Conservation (phyloP, 2,329 filamentous ascomycete species). For the Tolypocladium sp. region DNA sequence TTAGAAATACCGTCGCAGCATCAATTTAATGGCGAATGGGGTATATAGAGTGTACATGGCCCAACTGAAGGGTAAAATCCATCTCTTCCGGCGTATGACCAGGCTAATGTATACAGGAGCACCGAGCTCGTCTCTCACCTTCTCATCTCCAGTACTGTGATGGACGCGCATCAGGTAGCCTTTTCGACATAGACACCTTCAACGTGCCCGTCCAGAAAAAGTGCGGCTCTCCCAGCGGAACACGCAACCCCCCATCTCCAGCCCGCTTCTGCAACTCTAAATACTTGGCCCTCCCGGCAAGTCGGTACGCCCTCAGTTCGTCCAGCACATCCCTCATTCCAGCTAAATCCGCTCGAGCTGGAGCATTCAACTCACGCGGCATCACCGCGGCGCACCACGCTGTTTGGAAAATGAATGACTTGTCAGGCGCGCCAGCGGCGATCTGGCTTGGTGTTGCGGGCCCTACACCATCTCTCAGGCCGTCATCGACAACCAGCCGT, state of each 20-base stretch:
- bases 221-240: conserved; percentile 15
- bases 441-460: conserved; percentile 41
- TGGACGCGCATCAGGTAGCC: neutral
- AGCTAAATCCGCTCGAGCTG: conserved; percentile 18
- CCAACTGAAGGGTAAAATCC: neutral
- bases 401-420: conserved; percentile 35
- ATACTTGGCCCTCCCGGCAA: conserved; percentile 19
- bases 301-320: conserved; percentile 30
- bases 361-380: conserved; percentile 19
- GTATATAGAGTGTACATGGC: neutral
- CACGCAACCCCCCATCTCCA: conserved; percentile 2
- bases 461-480: conserved; percentile 27
- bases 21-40: neutral
- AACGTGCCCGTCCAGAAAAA: conserved; percentile 30
- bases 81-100: neutral
- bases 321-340: conserved; percentile 34
- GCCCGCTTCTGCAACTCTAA: conserved; percentile 7
- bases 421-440: conserved; percentile 36
- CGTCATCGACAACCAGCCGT: conserved; percentile 27
- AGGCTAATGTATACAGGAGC: too few relatives aligned
- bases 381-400: conserved; percentile 44
- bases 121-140: too few relatives aligned
- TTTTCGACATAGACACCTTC: conserved; percentile 17
- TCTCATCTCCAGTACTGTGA: neutral
- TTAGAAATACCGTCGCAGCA: neutral